Base-by-base conservation (phyloP, 495 filamentous ascomycete genomes). In the Penicillium fimorum region DNA sequence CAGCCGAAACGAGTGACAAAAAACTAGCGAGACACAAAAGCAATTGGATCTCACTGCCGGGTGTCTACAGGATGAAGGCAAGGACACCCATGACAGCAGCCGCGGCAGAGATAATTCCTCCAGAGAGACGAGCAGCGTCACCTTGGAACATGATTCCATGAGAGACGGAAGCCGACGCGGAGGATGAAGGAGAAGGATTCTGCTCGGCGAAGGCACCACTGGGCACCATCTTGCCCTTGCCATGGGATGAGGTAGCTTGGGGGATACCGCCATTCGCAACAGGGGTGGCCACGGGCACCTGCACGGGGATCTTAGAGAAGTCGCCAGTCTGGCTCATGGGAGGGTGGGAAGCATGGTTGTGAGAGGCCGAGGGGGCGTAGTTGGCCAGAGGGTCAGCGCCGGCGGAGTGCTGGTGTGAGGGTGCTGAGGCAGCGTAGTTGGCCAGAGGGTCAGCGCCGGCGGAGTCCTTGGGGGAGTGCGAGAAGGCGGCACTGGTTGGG, bases 231-330 rank as follows among this genome's bases (percentile, higher is more conserved):
- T 41, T 24, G 45, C 43, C 52, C 12, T 40, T 20, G 41, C 57
- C 54, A 12, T 20, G 20, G 7, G 52, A 50, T 3, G 62, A 56
- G 0, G 59, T 63, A 8, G 53, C 55, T 53, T 56, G 53, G 20
- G 57, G 30, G 29, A 30, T 40, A 6, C 33, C 32, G 46, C 44
- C 48, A 25, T 56, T 61, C 0, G 64, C 56, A 32, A 42, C 42
- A 11, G 62, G 59, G 22, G 56, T 60, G 3, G 58, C 56, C 41
- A 49, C 45, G n/a, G 73, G 70, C 0, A 76, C 67, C n/a, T 65
- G 58, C 5, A 76, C 68, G 3, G 71, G 64, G 51, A 76, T 68
- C 67, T 57, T 56, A 42, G 62, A 60, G 57, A 64, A 73, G 24
- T 18, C 30, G 8, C 47, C 50, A 12, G 30, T 32, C 10, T 53